These are phyloP conservation scores for Fusarium sp. DNA, from an alignment of 2,329 filamentous ascomycete species.

Conservation along the genomic window DNA sequence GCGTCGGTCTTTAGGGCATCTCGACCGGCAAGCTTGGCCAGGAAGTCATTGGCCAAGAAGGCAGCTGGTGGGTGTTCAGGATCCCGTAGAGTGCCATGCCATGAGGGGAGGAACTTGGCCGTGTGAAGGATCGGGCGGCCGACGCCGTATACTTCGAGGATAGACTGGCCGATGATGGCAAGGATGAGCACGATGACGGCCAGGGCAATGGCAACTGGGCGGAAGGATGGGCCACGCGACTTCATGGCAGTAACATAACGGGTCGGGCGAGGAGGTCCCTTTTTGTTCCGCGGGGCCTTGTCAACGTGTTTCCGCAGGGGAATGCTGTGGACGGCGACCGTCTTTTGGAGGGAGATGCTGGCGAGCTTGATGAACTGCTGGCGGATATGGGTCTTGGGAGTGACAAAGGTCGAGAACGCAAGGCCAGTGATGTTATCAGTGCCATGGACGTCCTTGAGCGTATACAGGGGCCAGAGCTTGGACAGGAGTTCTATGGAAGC, in stretches of 20 bases:
- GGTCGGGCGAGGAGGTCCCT: slow-evolving; percentile 58
- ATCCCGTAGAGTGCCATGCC: slow-evolving; percentile 47
- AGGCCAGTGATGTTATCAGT: slow-evolving; percentile 68
- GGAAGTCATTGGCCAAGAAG: slow-evolving; percentile 47
- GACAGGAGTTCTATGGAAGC: slow-evolving; percentile 60
- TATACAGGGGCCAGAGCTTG: slow-evolving; percentile 63
- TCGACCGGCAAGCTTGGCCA: slow-evolving; percentile 51
- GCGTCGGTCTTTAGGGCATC: slow-evolving; percentile 41
- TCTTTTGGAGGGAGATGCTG: slow-evolving; percentile 83
- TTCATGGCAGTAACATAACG: slow-evolving; percentile 77
- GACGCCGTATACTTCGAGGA: slow-evolving; percentile 72
- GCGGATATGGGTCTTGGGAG: slow-evolving; percentile 59
- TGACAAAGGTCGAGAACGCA: slow-evolving; percentile 66
- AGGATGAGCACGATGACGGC: slow-evolving; percentile 69
- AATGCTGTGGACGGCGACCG: slow-evolving; percentile 82
- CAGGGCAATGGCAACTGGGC: slow-evolving; percentile 63
- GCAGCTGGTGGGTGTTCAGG: slow-evolving; percentile 39
- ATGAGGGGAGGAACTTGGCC: slow-evolving; percentile 64
- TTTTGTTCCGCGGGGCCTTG: slow-evolving; percentile 48
- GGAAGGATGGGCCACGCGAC: slow-evolving; percentile 62
- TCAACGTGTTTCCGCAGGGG: slow-evolving; percentile 66
- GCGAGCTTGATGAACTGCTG: slow-evolving; percentile 73
- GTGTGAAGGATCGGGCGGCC: slow-evolving; percentile 67
- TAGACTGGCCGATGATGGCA: slow-evolving; percentile 69
- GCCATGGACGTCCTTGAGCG: slow-evolving; percentile 64